Conservation (phyloP, 1,284 basidiomycete species). For the Cutaneotrichosporon sp. region DNA sequence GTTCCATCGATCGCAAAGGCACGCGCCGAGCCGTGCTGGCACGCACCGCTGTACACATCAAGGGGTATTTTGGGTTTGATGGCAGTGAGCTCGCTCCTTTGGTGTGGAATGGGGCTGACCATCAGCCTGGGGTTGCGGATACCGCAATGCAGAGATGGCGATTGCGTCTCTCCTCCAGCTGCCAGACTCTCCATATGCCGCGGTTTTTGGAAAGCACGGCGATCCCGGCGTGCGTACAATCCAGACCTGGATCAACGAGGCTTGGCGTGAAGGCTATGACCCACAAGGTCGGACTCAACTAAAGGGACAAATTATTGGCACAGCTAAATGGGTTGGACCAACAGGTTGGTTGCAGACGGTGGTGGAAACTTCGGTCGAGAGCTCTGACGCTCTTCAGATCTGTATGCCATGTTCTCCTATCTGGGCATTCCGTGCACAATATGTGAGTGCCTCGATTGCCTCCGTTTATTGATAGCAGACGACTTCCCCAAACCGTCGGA, state of each 20-base stretch:
- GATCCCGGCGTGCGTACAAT: slow-evolving; percentile 65
- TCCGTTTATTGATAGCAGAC: slow-evolving; percentile 19
- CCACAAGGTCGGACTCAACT: slow-evolving; percentile 61
- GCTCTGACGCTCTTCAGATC: slow-evolving; percentile 49
- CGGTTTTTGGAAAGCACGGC: slow-evolving; percentile 29
- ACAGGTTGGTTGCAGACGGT: slow-evolving; percentile 56
- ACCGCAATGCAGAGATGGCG: slow-evolving; percentile 78
- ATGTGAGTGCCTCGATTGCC: slow-evolving; percentile 17
- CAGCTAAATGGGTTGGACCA: slow-evolving; percentile 72
- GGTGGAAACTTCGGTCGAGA: too few species aligned
- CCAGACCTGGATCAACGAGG: slow-evolving; percentile 70
- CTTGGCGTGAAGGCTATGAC: slow-evolving; percentile 73
- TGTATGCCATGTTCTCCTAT: slow-evolving; percentile 44
- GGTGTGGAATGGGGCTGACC: slow-evolving; percentile 4
- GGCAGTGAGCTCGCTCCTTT: slow-evolving; percentile 60
- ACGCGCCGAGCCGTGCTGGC: slow-evolving; percentile 64
- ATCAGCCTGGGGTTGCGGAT: slow-evolving; percentile 51
- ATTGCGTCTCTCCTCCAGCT: slow-evolving; percentile 63
- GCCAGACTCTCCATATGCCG: slow-evolving; percentile 20
- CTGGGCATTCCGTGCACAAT: slow-evolving; percentile 60
- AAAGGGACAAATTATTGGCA: slow-evolving; percentile 57
- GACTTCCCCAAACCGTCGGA: slow-evolving; percentile 41
- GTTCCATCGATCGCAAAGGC: slow-evolving; percentile 54
- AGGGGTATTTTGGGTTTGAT: slow-evolving; percentile 58
- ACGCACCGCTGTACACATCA: slow-evolving; percentile 60